A percentile compares a stretch with the other conserved stretches of the same genome.
phyloP scores from a whole-genome alignment of 441 rosid genomes.

The Metrosideros polymorpha region DNA sequence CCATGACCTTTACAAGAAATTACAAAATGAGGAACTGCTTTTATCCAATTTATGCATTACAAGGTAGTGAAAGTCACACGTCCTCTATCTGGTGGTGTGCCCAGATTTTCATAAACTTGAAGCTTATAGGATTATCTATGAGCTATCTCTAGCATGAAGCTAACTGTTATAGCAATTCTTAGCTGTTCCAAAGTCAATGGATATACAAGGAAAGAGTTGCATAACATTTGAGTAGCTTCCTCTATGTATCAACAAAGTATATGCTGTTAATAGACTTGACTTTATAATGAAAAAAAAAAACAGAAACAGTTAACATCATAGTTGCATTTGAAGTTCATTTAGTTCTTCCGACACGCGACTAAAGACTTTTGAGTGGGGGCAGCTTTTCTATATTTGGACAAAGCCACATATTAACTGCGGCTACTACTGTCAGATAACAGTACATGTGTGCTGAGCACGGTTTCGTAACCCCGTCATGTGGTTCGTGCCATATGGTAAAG shows the following conservation, averaged over 20 bases:
- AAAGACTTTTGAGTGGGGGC: neutral
- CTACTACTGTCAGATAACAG: neutral
- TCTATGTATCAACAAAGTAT: neutral
- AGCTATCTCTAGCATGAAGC: neutral
- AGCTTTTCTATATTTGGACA: neutral
- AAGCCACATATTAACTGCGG: neutral
- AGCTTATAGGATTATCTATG: neutral
- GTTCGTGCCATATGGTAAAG: neutral
- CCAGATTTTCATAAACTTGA: neutral
- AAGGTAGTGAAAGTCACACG: neutral
- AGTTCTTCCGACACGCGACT: neutral
- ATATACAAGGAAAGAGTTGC: neutral
- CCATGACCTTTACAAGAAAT: conserved; percentile 33
- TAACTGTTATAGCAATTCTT: neutral
- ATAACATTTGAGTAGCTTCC: neutral
- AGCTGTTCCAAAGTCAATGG: neutral
- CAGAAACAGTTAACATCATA: neutral
- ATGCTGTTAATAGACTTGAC: neutral
- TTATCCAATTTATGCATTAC: neutral
- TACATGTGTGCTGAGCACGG: neutral
- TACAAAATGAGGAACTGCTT: neutral
- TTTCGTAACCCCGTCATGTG: neutral
- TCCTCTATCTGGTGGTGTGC: neutral
- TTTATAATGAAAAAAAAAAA: neutral
- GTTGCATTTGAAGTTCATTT: neutral